These are phyloP conservation scores for Cercophora scortea DNA, from an alignment of 495 filamentous ascomycete genomes.

Conservation along the genomic window DNA sequence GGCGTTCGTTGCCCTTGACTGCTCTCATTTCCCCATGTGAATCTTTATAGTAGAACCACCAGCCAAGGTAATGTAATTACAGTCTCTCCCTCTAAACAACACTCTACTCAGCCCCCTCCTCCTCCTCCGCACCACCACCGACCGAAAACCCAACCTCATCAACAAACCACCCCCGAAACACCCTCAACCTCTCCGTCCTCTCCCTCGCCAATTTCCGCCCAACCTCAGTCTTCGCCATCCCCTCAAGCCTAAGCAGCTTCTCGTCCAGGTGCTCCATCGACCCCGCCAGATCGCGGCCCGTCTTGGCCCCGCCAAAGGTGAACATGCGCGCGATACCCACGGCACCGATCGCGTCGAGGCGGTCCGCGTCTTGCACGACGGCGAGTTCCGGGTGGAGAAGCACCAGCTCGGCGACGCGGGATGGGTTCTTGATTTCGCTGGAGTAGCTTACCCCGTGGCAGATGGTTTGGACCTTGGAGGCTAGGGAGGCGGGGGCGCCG, in stretches of 20 bases:
- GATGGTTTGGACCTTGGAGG: slow-evolving; percentile 57
- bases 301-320: slow-evolving; percentile 62
- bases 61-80: too few species aligned
- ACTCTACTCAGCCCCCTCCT: background rate
- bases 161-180: slow-evolving; percentile 65
- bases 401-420: slow-evolving; percentile 44
- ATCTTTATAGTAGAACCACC: too few species aligned
- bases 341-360: slow-evolving; percentile 81
- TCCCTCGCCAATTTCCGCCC: slow-evolving; percentile 59
- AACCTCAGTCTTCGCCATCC: slow-evolving; percentile 76
- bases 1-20: too few species aligned
- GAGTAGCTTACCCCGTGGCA: slow-evolving; percentile 69
- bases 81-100: too few species aligned
- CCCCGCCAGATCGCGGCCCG: slow-evolving; percentile 44
- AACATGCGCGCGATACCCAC: slow-evolving; percentile 75
- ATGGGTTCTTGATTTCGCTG: slow-evolving; percentile 57
- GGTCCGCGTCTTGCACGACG: slow-evolving; percentile 85
- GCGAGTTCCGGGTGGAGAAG: slow-evolving; percentile 60
- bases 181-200: slow-evolving; percentile 53
- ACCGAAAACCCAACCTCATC: slow-evolving; percentile 44
- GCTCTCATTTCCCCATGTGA: too few species aligned
- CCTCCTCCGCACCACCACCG: background rate
- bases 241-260: slow-evolving; percentile 64
- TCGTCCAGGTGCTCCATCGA: slow-evolving; percentile 71
- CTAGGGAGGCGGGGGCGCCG: slow-evolving; percentile 47